Evolutionary conservation across 768 basidiomycete genomes (phyloP).

Genomic region (Boletus vinaceobasis): DNA sequence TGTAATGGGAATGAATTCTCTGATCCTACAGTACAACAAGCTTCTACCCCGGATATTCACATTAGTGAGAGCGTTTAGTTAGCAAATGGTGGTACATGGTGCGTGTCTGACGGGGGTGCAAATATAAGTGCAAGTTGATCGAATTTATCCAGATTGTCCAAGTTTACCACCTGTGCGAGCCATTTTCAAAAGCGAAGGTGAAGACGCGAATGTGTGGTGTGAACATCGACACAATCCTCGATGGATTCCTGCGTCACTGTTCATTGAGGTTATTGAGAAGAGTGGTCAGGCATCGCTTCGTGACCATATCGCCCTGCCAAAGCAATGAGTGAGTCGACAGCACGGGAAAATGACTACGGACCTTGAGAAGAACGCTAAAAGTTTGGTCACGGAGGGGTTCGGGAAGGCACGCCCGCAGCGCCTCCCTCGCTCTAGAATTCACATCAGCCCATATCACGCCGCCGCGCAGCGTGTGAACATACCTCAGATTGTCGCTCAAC

Average conservation of each 20-base stretch:
- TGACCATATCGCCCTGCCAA: conserved; percentile 91
- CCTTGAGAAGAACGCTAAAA: conserved; percentile 88
- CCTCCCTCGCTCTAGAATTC: conserved; percentile 80
- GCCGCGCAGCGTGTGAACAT: conserved; percentile 26
- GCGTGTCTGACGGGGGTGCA: conserved; percentile 21
- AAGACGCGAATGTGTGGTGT: conserved; percentile 5
- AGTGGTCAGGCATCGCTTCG: conserved; percentile 89
- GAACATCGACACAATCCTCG: not conserved
- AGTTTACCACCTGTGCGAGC: conserved; percentile 19
- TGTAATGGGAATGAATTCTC: conserved; percentile 13
- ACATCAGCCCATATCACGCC: conserved; percentile 8
- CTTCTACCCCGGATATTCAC: conserved; percentile 31
- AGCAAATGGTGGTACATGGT: conserved; percentile 31
- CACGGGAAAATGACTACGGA: conserved; percentile 27
- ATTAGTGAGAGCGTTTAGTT: conserved; percentile 32
- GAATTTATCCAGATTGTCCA: conserved; percentile 32
- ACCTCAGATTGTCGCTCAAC: conserved; percentile 94
- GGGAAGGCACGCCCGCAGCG: conserved; percentile 90
- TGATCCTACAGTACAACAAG: conserved; percentile 34
- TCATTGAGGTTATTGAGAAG: conserved; percentile 86
- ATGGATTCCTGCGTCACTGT: conserved; percentile 33
- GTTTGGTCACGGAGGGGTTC: conserved; percentile 94
- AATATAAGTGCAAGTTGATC: conserved; percentile 29
- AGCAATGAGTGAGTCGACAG: conserved; percentile 10
- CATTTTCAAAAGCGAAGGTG: conserved; percentile 16